Evolutionary conservation across 2,329 filamentous ascomycete species (phyloP), one percentile per base, ranked within the genome.

Genomic region (Colletotrichum filicis): DNA sequence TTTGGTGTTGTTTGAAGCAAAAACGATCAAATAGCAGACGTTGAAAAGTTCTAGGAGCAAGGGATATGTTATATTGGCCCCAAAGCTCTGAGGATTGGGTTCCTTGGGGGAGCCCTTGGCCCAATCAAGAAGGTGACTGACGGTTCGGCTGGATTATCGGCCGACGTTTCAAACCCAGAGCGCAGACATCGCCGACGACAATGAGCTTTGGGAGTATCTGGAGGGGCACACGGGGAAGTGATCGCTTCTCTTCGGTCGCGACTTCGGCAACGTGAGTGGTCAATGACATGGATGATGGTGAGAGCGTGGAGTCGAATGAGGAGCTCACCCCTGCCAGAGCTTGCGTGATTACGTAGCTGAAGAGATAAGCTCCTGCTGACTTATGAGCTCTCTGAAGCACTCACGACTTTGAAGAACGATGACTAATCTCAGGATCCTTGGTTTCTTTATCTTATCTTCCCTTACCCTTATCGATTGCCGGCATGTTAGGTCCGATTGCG

Each of bases 261-360:
- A 66, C 2, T 70, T 73, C 71, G 71, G 71, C 71, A 61, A 57
- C 61, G 26, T 66, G 28, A 73, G 37, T 73, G 66, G 66, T 70
- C 49, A 49, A 65, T 11, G 66, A 70, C 70, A 70, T 73, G 70
- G 70, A 70, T 70, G 60, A 63, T 72, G 69, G 24, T 66, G 70
- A 73, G 70, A 65, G 66, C 70, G 60, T 71, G 70, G 70, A 73
- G 70, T 9, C 55, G 49, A 61, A 73, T 70, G 70, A 73, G 71
- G 66, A 73, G 71, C 71, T 73, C 60, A 65, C 70, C 66, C 67
- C 49, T 71, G 67, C 6, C 12, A 32, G 32, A 58, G 64, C 68
- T 52, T 30, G 68, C 24, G 35, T 72, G 69, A 69, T 69, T 72
- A 72, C 65, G 58, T 72, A 72, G 65, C 65, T 68, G 24, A 37